phyloP scores from a whole-genome alignment of 1,284 basidiomycete species.

The Exobasidium cylindrosporum region DNA sequence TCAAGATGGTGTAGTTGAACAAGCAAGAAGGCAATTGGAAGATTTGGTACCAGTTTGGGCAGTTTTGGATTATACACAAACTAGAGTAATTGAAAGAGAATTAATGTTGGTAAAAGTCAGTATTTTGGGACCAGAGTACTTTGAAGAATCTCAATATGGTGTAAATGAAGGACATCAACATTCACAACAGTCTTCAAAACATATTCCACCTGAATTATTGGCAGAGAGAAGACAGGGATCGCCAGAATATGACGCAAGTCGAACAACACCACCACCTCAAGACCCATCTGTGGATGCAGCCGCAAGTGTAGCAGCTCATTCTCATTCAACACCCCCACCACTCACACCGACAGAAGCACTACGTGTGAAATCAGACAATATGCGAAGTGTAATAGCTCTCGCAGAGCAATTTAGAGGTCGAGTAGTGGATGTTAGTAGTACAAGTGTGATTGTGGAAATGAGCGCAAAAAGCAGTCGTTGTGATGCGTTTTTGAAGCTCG shows the following conservation, averaged over 20 bases:
- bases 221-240: constrained; percentile 26
- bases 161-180: constrained; percentile 11
- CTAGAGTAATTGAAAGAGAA: constrained; percentile 72
- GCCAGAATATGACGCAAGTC: constrained; percentile 18
- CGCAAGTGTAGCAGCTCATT: constrained; percentile 9
- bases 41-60: constrained; percentile 55
- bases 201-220: constrained; percentile 37
- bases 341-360: constrained; percentile 74
- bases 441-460: constrained; percentile 91
- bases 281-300: constrained; percentile 19
- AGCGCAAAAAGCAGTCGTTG: constrained; percentile 86
- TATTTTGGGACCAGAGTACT: constrained; percentile 94
- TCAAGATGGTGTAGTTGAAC: constrained; percentile 96
- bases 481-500: constrained; percentile 84
- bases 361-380: constrained; percentile 81
- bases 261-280: background rate
- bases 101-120: constrained; percentile 87
- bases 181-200: background rate
- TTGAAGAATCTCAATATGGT: constrained; percentile 61
- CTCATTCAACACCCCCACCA: constrained; percentile 56
- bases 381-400: constrained; percentile 80
- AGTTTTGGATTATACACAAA: constrained; percentile 57
- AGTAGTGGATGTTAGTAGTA: constrained; percentile 90
- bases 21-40: constrained; percentile 60
- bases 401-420: constrained; percentile 85